A percentile compares a stretch with the other conserved stretches of the same genome.
Evolutionary conservation across 192 early-diverging fungal species (phyloP).

Genomic region (Entophlyctis luteolus): DNA sequence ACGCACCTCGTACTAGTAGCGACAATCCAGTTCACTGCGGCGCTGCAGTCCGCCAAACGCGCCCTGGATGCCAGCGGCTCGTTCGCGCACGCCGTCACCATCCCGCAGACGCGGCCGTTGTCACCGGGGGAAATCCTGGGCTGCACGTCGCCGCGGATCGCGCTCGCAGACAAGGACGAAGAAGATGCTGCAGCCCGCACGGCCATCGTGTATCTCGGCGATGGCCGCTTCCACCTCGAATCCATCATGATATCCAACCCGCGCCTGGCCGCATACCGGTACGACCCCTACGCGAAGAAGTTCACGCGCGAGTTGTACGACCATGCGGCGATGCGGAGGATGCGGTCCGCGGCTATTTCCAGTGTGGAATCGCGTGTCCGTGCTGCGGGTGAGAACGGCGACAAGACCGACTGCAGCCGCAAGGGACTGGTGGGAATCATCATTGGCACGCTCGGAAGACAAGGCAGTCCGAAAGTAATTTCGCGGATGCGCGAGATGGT

Average conservation of each 20-base stretch:
- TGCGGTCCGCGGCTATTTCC: conserved; percentile 81
- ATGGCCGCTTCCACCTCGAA: conserved; percentile 97
- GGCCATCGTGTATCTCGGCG: conserved; percentile 59
- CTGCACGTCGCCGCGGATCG: conserved; percentile 78
- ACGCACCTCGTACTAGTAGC: conserved; percentile 73
- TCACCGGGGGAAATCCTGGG: conserved; percentile 94
- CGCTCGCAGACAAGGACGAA: conserved; percentile 52
- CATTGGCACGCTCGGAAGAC: conserved; percentile 91
- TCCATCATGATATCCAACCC: conserved; percentile 99
- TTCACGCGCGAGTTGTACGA: conserved; percentile 93
- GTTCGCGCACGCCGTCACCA: conserved; percentile 66
- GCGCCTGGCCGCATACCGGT: conserved; percentile 77
- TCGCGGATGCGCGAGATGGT: neutral
- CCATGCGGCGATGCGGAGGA: conserved; percentile 83
- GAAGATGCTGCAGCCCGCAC: neutral
- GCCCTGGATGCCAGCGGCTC: conserved; percentile 56
- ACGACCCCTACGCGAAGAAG: conserved; percentile 91
- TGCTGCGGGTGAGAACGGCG: conserved; percentile 39
- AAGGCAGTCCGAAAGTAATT: conserved; percentile 85
- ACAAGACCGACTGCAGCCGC: conserved; percentile 42
- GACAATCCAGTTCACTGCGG: conserved; percentile 91
- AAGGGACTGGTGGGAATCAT: conserved; percentile 70
- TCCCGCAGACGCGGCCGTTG: conserved; percentile 92
- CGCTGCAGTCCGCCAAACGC: conserved; percentile 68
- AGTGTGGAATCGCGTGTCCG: neutral